These are phyloP conservation scores for Ganoderma lingzhi DNA, from an alignment of 1,284 basidiomycete genomes.

Conservation along the genomic window DNA sequence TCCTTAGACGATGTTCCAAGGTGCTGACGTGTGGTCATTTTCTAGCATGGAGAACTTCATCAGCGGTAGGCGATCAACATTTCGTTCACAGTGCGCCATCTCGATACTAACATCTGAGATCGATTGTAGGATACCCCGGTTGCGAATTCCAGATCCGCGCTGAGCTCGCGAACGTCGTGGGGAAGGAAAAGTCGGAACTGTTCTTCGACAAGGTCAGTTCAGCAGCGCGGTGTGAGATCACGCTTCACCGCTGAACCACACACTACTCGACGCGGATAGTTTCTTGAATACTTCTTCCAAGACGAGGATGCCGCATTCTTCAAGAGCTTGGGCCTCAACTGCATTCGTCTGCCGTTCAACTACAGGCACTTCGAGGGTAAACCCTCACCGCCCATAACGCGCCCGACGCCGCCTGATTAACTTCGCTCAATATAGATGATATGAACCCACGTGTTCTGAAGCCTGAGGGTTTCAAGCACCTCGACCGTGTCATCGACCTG, in stretches of 20 bases:
- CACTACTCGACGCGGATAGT: conserved; percentile 48
- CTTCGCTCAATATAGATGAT: conserved; percentile 59
- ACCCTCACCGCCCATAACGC: conserved; percentile 36
- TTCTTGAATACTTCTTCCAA: conserved; percentile 81
- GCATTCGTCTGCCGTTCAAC: conserved; percentile 73
- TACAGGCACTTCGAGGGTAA: conserved; percentile 69
- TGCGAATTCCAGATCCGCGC: conserved; percentile 75
- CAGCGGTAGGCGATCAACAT: conserved; percentile 45
- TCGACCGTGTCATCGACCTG: conserved; percentile 65
- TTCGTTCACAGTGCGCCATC: too few species aligned
- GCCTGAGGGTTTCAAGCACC: conserved; percentile 68
- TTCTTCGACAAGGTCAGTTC: conserved; percentile 77
- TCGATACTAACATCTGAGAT: conserved; percentile 1
- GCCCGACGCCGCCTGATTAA: not conserved
- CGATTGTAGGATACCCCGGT: conserved; percentile 59
- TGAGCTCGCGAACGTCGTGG: conserved; percentile 70
- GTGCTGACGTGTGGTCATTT: not conserved
- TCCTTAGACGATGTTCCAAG: too few species aligned
- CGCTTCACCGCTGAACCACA: not conserved
- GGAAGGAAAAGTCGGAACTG: conserved; percentile 72
- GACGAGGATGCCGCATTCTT: conserved; percentile 77
- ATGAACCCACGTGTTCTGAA: conserved; percentile 71
- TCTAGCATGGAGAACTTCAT: conserved; percentile 66
- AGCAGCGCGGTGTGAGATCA: not conserved
- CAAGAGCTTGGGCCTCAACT: conserved; percentile 75